A percentile compares a stretch with the other conserved stretches of the same genome.
Evolutionary conservation across 176 grass and related monocot genomes (phyloP).

Genomic region (Bothriochloa decipiens): DNA sequence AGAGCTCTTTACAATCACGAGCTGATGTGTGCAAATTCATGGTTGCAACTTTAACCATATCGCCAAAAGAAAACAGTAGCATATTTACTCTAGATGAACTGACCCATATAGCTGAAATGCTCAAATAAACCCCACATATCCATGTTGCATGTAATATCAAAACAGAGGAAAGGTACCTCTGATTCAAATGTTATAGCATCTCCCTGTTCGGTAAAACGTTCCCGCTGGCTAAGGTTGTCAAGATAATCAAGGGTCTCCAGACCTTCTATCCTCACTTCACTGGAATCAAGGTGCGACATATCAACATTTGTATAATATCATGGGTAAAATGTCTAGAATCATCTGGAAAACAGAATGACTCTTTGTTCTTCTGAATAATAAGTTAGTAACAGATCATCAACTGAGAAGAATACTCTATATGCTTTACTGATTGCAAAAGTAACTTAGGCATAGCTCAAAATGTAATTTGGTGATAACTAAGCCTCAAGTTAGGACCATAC

Average conservation of each 20-base stretch:
- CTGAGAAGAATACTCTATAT: not conserved
- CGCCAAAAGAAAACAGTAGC: not conserved
- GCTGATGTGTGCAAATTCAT: not conserved
- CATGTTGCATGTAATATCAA: not conserved
- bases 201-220: conserved; percentile 92
- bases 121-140: not conserved
- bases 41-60: not conserved
- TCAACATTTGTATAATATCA: not conserved
- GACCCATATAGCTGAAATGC: not conserved
- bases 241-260: conserved; percentile 96
- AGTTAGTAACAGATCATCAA: not conserved
- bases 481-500: not conserved
- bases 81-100: not conserved
- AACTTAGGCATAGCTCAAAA: not conserved
- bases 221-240: conserved; percentile 79
- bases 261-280: conserved; percentile 98
- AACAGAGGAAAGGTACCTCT: conserved; percentile 54
- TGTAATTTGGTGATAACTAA: not conserved
- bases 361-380: not conserved
- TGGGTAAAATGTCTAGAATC: not conserved
- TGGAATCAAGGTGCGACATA: conserved; percentile 30
- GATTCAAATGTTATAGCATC: conserved; percentile 99
- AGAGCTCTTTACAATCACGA: not conserved
- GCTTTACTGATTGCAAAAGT: conserved; percentile 4
- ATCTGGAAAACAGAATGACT: not conserved